Evolutionary conservation across 2,329 filamentous ascomycete genomes (phyloP).

Genomic region (Cladosporium cucumerinum): DNA sequence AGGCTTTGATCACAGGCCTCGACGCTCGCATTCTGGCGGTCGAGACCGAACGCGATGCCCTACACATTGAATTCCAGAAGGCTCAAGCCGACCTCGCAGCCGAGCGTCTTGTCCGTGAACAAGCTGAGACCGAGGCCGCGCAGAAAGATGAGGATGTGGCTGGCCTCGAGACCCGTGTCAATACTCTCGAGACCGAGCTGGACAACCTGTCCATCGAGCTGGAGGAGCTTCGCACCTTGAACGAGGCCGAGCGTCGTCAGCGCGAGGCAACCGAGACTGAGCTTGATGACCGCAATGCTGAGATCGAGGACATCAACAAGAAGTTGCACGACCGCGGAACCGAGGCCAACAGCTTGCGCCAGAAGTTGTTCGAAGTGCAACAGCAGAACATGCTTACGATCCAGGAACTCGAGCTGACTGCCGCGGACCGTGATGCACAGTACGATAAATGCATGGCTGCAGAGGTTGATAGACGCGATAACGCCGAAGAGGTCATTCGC

Average conservation of each 20-base stretch:
- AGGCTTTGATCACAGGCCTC: conserved; percentile 39
- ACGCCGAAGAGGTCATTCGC: conserved; percentile 37
- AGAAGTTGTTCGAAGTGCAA: conserved; percentile 47
- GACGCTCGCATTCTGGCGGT: conserved; percentile 38
- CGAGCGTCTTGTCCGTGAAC: conserved; percentile 33
- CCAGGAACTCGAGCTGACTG: conserved; percentile 36
- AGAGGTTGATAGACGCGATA: conserved; percentile 39
- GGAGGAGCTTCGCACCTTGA: conserved; percentile 35
- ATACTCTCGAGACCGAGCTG: conserved; percentile 33
- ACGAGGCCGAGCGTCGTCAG: conserved; percentile 42
- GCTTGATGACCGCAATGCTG: conserved; percentile 41
- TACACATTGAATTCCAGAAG: conserved; percentile 32
- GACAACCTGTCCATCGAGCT: conserved; percentile 33
- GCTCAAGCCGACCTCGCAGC: conserved; percentile 36
- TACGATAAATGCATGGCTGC: conserved; percentile 38
- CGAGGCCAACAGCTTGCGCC: conserved; percentile 47
- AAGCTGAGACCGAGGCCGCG: conserved; percentile 38
- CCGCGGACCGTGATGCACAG: conserved; percentile 39
- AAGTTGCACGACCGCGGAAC: conserved; percentile 42
- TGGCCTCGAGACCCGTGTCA: conserved; percentile 38
- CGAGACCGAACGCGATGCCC: conserved; percentile 36
- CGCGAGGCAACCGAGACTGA: conserved; percentile 43
- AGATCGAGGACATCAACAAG: conserved; percentile 41
- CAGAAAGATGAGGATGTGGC: conserved; percentile 37
- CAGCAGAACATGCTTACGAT: conserved; percentile 41